Conservation (phyloP, 331 rosid species). For the Rosa hybrid region DNA sequence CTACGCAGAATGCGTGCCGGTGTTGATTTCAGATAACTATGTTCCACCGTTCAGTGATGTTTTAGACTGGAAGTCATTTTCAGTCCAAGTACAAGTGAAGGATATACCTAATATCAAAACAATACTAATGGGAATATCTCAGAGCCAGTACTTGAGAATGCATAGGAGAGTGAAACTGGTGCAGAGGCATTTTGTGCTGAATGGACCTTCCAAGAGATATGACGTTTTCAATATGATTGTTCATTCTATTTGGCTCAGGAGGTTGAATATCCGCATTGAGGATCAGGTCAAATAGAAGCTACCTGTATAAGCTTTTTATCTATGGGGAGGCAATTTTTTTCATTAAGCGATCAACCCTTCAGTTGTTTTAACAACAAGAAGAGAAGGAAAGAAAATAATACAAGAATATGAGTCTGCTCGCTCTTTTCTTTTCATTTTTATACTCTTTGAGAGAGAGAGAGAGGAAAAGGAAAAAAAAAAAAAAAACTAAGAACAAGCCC, state of each 20-base stretch:
- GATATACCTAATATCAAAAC: slow-evolving; percentile 30
- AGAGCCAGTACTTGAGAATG: slow-evolving; percentile 28
- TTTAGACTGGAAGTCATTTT: slow-evolving; percentile 34
- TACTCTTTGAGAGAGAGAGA: no score
- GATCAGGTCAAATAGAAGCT: not conserved
- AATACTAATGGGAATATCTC: slow-evolving; percentile 34
- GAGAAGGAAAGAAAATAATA: no score
- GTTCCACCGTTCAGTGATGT: slow-evolving; percentile 39
- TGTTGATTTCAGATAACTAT: slow-evolving; percentile 32
- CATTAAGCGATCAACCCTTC: not conserved
- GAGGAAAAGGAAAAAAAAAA: no score
- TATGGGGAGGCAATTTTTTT: not conserved
- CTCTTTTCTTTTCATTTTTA: no score
- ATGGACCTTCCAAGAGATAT: slow-evolving; percentile 29
- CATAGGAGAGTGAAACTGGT: slow-evolving; percentile 35
- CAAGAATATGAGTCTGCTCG: no score
- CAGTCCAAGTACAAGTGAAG: slow-evolving; percentile 29
- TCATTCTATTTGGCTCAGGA: slow-evolving; percentile 40
- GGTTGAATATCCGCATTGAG: slow-evolving; percentile 30
- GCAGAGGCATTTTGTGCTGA: slow-evolving; percentile 32
- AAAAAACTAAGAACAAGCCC: no score
- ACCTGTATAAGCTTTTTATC: no score
- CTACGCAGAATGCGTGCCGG: slow-evolving; percentile 36
- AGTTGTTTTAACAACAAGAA: not conserved
- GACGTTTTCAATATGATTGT: slow-evolving; percentile 37